phyloP scores from a whole-genome alignment of 1,284 basidiomycete species.

The Agroathelia rolfsii region DNA sequence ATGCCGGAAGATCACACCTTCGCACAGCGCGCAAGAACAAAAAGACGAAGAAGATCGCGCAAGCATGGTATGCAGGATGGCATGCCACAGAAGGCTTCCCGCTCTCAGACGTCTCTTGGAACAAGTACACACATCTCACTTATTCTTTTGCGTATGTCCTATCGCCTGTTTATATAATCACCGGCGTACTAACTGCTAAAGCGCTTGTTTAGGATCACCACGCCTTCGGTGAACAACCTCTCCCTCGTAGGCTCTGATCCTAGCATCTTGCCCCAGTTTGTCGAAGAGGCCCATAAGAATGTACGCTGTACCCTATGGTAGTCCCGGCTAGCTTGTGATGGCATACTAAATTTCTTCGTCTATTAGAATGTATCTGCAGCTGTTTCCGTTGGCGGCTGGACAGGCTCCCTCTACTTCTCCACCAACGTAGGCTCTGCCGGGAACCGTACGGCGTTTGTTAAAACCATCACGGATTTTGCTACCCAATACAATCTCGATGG shows the following conservation, averaged over 20 bases:
- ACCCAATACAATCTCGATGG: conserved; percentile 65
- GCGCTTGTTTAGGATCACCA: conserved; percentile 33
- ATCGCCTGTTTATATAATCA: no score
- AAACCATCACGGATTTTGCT: conserved; percentile 53
- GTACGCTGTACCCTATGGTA: conserved; percentile 24
- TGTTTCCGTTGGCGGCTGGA: conserved; percentile 84
- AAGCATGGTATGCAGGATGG: conserved; percentile 37
- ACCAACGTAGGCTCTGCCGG: conserved; percentile 49
- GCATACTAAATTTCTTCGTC: conserved; percentile 6
- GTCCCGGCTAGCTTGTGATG: conserved; percentile 5
- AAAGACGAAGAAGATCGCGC: conserved; percentile 19
- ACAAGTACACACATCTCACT: conserved; percentile 38
- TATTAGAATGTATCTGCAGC: conserved; percentile 57
- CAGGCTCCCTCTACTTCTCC: conserved; percentile 72
- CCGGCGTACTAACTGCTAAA: no score
- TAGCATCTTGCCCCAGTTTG: conserved; percentile 38
- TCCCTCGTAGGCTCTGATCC: conserved; percentile 30
- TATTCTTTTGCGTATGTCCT: conserved; percentile 30
- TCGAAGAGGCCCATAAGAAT: conserved; percentile 41
- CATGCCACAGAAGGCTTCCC: conserved; percentile 31
- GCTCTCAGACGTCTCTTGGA: conserved; percentile 33
- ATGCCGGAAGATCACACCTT: no score
- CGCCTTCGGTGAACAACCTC: conserved; percentile 26
- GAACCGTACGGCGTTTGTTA: conserved; percentile 60
- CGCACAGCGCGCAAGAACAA: no score